A percentile compares a stretch with the other conserved stretches of the same genome.
phyloP scores from a whole-genome alignment of 768 basidiomycete species.

The Tricholoma matsutake region DNA sequence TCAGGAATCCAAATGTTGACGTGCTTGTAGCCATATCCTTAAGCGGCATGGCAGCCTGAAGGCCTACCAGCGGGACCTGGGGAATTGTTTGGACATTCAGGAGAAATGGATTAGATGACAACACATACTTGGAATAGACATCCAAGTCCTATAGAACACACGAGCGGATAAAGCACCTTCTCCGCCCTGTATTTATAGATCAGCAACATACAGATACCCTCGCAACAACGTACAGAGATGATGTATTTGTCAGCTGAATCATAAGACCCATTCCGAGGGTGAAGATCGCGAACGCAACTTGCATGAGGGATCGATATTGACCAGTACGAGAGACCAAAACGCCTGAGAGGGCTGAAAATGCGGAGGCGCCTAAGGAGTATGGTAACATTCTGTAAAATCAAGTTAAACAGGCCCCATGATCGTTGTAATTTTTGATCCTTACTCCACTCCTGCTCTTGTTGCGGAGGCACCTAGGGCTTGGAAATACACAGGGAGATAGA shows the following conservation, averaged over 20 bases:
- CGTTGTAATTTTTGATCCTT: constrained; percentile 15
- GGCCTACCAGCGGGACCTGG: constrained; percentile 63
- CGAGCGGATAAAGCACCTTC: constrained; percentile 61
- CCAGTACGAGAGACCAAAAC: constrained; percentile 54
- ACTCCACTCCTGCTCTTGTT: constrained; percentile 67
- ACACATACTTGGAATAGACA: constrained; percentile 54
- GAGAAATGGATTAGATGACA: neutral
- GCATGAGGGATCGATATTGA: constrained; percentile 59
- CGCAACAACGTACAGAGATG: constrained; percentile 41
- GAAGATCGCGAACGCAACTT: constrained; percentile 55
- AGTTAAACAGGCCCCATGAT: neutral
- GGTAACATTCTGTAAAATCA: constrained; percentile 58
- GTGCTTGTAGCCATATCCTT: constrained; percentile 87
- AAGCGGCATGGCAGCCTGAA: constrained; percentile 86
- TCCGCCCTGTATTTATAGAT: constrained; percentile 43
- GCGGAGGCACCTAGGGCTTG: constrained; percentile 77
- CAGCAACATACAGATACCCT: neutral
- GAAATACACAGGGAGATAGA: constrained; percentile 74
- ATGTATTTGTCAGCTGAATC: constrained; percentile 59
- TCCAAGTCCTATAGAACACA: constrained; percentile 66
- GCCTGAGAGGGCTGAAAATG: constrained; percentile 56
- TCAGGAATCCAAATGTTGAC: constrained; percentile 64
- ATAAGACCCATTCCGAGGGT: constrained; percentile 70
- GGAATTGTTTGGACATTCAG: constrained; percentile 7
- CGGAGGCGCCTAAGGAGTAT: constrained; percentile 59